Base-by-base conservation (phyloP, 768 basidiomycete species). In the Termitomyces sp. region DNA sequence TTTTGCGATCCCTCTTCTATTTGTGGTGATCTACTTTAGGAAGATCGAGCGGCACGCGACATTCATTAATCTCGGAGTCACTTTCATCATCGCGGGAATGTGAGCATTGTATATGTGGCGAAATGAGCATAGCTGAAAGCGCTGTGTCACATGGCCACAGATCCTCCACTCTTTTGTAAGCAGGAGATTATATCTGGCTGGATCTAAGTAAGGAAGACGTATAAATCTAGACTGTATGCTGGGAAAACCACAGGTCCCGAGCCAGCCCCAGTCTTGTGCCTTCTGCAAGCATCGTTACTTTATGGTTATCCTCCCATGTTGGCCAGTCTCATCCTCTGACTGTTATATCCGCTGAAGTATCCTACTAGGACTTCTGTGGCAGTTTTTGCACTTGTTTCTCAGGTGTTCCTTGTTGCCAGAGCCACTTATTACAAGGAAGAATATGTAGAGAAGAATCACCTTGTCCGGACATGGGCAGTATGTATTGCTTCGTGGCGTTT, bases 271-370 rank as follows among this genome's bases (percentile, higher is more conserved):
- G 68, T 75, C 63, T 66, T 82, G 7, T 83, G 81, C 63, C 67
- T 82, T 5, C 66, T 81, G 11, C 81, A 81, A 63, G 79, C 81
- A 5, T 80, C 80, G 5, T 67, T 82, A 53, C 68, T 83, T 17
- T 81, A 82, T 61, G 81, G 79, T 6, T 74, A 78, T 68, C 81
- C 81, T n/a, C 71, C 78, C 0, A 70, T 83, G 81, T 80, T 63
- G 63, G 78, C 46, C n/a, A 11, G 37, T n/a, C 15, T 32, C 20
- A 11, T 32, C 8, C 4, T 42, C 11, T 9, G 14, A 17, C 17
- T 5, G 6, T 37, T 15, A 15, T 48, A 45, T 46, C 10, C 20
- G 25, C 47, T 60, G 14, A 62, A 45, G 37, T 48, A 34, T 42
- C 20, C 47, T 4, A 2, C 25, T 50, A 83, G 82, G 62, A 67